These are phyloP conservation scores for Metschnikowia matae DNA, from an alignment of 805 yeast genomes.

Conservation along the genomic window DNA sequence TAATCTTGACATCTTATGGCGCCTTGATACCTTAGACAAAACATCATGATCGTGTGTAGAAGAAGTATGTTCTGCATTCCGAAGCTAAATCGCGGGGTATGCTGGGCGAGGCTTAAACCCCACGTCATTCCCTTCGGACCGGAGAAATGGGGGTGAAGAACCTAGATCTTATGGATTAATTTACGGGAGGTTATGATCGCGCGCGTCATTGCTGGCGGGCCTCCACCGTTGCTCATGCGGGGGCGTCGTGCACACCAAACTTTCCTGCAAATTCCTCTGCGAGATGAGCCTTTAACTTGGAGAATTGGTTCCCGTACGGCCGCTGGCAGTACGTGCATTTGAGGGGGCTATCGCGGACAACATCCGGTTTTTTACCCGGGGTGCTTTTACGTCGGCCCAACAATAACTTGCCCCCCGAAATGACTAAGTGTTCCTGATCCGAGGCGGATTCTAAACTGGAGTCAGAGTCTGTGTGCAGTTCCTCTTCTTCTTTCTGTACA, in stretches of 20 bases:
- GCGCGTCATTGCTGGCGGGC: not conserved
- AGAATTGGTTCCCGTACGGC: constrained; percentile 24
- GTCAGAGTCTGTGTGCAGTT: not conserved
- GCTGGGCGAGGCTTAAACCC: not conserved
- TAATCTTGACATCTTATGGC: not conserved
- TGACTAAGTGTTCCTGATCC: not conserved
- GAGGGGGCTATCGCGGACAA: constrained; percentile 19
- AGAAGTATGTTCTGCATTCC: not conserved
- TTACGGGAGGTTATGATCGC: constrained; percentile 1
- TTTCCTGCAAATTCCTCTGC: constrained; percentile 20
- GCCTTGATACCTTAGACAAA: not conserved
- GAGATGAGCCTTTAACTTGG: constrained; percentile 27
- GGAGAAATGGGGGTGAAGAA: not conserved
- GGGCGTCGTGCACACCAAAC: constrained; percentile 5
- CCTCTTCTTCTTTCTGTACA: constrained; percentile 18
- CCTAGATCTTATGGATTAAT: not conserved
- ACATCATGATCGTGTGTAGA: not conserved
- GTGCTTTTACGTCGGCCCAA: not conserved
- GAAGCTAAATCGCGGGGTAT: not conserved
- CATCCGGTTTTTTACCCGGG: not conserved
- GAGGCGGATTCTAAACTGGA: constrained; percentile 1
- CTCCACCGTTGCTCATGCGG: not conserved
- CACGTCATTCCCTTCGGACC: not conserved
- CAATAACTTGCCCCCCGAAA: not conserved
- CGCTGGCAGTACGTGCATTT: constrained; percentile 26